Percentiles rank a stretch among this genome's conserved stretches.
These are phyloP conservation scores for Ophiorrhiza pumila DNA, from an alignment of 257 asterid genomes.

Conservation along the genomic window DNA sequence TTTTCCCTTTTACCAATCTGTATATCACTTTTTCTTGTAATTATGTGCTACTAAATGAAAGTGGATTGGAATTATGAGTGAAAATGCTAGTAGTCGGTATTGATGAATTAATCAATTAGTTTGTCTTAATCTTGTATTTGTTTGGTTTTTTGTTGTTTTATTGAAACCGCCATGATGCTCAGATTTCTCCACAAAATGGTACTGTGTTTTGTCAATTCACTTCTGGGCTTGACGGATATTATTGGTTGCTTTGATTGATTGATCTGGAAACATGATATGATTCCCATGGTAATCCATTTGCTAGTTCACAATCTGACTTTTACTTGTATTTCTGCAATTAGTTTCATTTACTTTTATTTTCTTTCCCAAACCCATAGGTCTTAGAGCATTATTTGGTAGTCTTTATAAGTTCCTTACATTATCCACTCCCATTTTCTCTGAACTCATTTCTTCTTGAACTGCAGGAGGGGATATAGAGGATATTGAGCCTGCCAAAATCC, in stretches of 20 bases:
- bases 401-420: neutral
- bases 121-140: neutral
- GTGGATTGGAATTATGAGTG: neutral
- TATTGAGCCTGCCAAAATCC: conserved; percentile 45
- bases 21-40: neutral
- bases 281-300: neutral
- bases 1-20: neutral
- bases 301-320: neutral
- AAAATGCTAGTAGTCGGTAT: neutral
- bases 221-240: neutral
- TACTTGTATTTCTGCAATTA: neutral
- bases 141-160: neutral
- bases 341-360: neutral
- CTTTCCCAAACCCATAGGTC: neutral
- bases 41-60: neutral
- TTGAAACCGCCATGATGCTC: neutral
- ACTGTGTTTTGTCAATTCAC: neutral
- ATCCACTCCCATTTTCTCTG: neutral
- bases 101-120: neutral
- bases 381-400: neutral
- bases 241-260: neutral
- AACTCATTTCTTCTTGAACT: neutral
- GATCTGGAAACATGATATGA: neutral
- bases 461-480: conserved; percentile 73
- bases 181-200: neutral